Evolutionary conservation across 805 yeast species (phyloP), one percentile per base, ranked within the genome.

Genomic region (Metschnikowia henanensis): DNA sequence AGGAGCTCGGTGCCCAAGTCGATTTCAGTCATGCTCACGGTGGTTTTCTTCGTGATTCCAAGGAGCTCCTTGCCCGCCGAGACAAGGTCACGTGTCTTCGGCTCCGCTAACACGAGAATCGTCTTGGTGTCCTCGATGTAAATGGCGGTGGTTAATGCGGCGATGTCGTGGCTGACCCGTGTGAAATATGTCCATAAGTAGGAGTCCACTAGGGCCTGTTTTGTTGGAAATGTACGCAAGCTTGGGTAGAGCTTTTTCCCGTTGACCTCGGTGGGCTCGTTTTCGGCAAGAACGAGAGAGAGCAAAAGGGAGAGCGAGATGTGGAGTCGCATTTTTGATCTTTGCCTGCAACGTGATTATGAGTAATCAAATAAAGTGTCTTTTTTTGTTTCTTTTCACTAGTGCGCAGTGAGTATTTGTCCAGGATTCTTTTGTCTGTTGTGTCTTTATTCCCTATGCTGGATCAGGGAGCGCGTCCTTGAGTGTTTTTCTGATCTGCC

Each of bases 81-180:
- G 6, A 38, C 32, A 12, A 37, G 38, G 20, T 37, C 41, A 15
- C 35, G 35, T 21, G 34, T 21, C 18, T 29, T 28, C 19, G 42
- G 39, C 15, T 37, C 43, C 15, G 35, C 28, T 17, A 38, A 26
- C 40, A 43, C 47, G 25, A 47, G 19, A n/a, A 47, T 38, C 17
- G 51, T 43, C 22, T 36, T 36, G 12, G 51, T 26, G 38, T 47
- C 47, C 30, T 49, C 46, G 25, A 49, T 34, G 30, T 34, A 44
- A 16, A 49, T 19, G 19, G 45, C 45, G 6, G 41, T 44, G 16
- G 43, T 30, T 21, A 34, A 20, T 4, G 39, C 35, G 16, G 39
- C 9, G 17, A 26, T 20, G n/a, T 31, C 39, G 28, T 16, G 13
- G 18, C 22, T n/a, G 18, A 29, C 35, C 26, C 5, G 30, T 18